phyloP scores from a whole-genome alignment of 139 green algal species.

The Chlamydomonas asymmetrica region DNA sequence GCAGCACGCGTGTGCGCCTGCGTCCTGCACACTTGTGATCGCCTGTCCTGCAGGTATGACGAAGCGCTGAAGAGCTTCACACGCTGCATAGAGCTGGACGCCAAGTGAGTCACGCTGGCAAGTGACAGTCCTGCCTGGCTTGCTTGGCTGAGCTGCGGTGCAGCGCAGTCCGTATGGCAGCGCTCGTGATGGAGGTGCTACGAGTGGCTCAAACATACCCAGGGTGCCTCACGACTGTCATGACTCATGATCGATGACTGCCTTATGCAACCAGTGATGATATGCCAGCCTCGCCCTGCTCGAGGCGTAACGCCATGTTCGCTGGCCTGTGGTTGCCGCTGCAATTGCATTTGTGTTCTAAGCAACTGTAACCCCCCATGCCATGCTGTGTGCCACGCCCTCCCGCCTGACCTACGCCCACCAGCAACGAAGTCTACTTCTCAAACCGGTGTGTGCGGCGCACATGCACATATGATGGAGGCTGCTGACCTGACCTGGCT shows the following conservation, averaged over 20 bases:
- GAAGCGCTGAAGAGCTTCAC: slow-evolving; percentile 68
- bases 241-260: background rate
- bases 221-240: background rate
- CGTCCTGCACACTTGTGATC: too few relatives aligned
- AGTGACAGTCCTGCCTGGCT: too few relatives aligned
- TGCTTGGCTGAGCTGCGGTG: too few relatives aligned
- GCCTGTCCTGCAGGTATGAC: too few relatives aligned
- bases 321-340: background rate
- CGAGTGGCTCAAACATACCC: background rate
- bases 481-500: too few relatives aligned
- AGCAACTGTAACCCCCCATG: background rate
- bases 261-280: background rate
- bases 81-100: slow-evolving; percentile 76
- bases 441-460: too few relatives aligned
- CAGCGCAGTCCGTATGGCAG: background rate
- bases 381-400: background rate
- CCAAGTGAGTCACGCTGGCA: slow-evolving; percentile 33
- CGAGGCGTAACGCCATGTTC: too few relatives aligned
- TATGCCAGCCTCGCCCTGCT: background rate
- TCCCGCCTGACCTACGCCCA: background rate
- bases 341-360: background rate
- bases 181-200: background rate
- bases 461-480: too few relatives aligned
- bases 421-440: slow-evolving; percentile 72
- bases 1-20: too few relatives aligned